phyloP scores from a whole-genome alignment of 2,329 filamentous ascomycete species.

The Fusarium camptoceras region DNA sequence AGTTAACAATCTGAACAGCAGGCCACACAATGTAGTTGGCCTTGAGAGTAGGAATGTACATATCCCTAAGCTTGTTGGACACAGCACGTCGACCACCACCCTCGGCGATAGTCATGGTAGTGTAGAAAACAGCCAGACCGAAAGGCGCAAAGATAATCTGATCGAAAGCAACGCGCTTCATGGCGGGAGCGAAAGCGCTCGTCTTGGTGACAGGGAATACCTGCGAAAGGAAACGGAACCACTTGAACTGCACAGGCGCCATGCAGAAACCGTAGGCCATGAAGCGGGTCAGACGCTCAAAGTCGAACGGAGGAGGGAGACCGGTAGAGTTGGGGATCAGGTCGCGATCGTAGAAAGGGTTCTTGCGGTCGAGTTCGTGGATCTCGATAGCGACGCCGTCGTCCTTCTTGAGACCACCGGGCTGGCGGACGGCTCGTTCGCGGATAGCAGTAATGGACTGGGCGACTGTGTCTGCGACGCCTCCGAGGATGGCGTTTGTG shows the following conservation, averaged over 20 bases:
- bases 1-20: conserved; percentile 95
- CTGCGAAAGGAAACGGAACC: conserved; percentile 87
- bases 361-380: conserved; percentile 85
- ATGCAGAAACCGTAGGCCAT: conserved; percentile 98
- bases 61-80: conserved; percentile 86
- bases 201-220: conserved; percentile 87
- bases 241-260: conserved; percentile 94
- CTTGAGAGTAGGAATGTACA: conserved; percentile 93
- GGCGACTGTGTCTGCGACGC: conserved; percentile 95
- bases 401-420: conserved; percentile 68
- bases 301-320: conserved; percentile 89
- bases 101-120: conserved; percentile 95
- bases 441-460: conserved; percentile 90
- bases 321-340: conserved; percentile 71
- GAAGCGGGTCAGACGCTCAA: conserved; percentile 92
- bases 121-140: conserved; percentile 89
- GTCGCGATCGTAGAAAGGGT: conserved; percentile 73
- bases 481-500: conserved; percentile 94
- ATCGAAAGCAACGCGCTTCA: conserved; percentile 93
- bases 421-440: conserved; percentile 72
- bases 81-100: conserved; percentile 87
- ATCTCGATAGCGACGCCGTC: conserved; percentile 88
- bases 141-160: conserved; percentile 94
- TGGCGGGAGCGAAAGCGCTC: conserved; percentile 77
- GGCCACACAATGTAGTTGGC: conserved; percentile 98